phyloP scores from a whole-genome alignment of 2,329 filamentous ascomycete genomes.

The Aspergillus sp. region DNA sequence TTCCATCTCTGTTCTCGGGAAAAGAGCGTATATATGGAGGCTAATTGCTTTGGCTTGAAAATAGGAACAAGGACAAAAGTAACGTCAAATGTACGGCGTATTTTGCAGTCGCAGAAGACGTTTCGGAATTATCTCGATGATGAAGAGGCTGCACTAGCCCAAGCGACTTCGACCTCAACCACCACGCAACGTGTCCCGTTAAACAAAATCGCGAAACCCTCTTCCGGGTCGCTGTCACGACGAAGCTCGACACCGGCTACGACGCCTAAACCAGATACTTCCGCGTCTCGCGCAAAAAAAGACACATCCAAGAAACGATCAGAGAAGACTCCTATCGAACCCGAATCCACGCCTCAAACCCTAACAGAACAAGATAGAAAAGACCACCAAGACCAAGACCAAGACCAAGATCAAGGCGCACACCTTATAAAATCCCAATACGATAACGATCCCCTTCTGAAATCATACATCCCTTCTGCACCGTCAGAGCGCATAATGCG shows the following conservation, averaged over 20 bases:
- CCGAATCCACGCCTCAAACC: not conserved
- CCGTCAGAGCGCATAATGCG: constrained; percentile 49
- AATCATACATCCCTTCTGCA: constrained; percentile 41
- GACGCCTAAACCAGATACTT: constrained; percentile 10
- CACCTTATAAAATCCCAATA: constrained; percentile 36
- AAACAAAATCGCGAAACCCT: constrained; percentile 24
- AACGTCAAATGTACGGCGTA: constrained; percentile 48
- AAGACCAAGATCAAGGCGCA: constrained; percentile 13
- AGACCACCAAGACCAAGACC: constrained; percentile 12
- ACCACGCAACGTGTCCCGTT: constrained; percentile 19
- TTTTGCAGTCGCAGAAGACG: constrained; percentile 50
- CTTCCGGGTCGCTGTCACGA: constrained; percentile 14
- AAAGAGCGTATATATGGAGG: not conserved
- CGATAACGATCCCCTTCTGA: constrained; percentile 44
- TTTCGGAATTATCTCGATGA: constrained; percentile 54
- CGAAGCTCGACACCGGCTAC: constrained; percentile 30
- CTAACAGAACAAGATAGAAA: constrained; percentile 9
- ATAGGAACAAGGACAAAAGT: constrained; percentile 41
- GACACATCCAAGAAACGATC: not conserved
- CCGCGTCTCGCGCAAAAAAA: constrained; percentile 13
- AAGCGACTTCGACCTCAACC: constrained; percentile 14
- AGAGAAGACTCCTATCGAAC: not conserved
- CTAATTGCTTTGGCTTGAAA: not conserved
- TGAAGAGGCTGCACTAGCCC: constrained; percentile 46
- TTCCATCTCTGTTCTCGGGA: no score